Conservation (phyloP, 2,329 filamentous ascomycete species). For the Ascosphaera acerosa region DNA sequence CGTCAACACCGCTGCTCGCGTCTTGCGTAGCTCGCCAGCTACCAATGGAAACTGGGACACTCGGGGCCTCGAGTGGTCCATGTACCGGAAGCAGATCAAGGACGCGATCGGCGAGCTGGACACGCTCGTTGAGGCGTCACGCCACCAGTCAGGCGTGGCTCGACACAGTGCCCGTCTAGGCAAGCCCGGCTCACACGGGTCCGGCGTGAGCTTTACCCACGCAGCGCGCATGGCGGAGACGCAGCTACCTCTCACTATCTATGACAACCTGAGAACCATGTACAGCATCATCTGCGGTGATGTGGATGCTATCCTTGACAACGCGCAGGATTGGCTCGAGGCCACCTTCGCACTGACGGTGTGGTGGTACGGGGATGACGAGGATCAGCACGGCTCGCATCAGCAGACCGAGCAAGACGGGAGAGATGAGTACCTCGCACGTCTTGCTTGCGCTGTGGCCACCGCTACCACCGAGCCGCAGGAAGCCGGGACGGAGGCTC, state of each 20-base stretch:
- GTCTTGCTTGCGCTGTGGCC: constrained; percentile 45
- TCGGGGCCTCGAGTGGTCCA: constrained; percentile 52
- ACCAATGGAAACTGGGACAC: constrained; percentile 51
- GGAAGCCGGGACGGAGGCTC: constrained; percentile 20
- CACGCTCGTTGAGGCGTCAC: constrained; percentile 52
- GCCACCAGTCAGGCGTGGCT: constrained; percentile 11
- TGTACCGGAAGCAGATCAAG: constrained; percentile 54
- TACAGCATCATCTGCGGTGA: constrained; percentile 63
- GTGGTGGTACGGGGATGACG: constrained; percentile 76
- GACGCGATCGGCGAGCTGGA: constrained; percentile 45
- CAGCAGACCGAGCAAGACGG: constrained; percentile 19
- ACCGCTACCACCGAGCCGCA: constrained; percentile 36
- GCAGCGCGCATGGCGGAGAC: constrained; percentile 53
- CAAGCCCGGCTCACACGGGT: constrained; percentile 20
- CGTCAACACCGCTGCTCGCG: constrained; percentile 38
- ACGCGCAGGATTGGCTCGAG: constrained; percentile 78
- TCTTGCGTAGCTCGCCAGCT: constrained; percentile 48
- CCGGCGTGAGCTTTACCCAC: constrained; percentile 37
- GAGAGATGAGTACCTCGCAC: constrained; percentile 45
- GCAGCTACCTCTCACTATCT: constrained; percentile 70
- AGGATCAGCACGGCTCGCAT: constrained; percentile 8
- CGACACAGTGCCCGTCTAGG: constrained; percentile 17
- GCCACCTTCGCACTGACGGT: constrained; percentile 57
- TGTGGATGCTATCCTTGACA: constrained; percentile 45
- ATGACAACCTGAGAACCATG: constrained; percentile 55